A percentile compares a stretch with the other conserved stretches of the same genome.
phyloP scores from a whole-genome alignment of 176 grass and related monocot genomes.

The Oryza punctata region DNA sequence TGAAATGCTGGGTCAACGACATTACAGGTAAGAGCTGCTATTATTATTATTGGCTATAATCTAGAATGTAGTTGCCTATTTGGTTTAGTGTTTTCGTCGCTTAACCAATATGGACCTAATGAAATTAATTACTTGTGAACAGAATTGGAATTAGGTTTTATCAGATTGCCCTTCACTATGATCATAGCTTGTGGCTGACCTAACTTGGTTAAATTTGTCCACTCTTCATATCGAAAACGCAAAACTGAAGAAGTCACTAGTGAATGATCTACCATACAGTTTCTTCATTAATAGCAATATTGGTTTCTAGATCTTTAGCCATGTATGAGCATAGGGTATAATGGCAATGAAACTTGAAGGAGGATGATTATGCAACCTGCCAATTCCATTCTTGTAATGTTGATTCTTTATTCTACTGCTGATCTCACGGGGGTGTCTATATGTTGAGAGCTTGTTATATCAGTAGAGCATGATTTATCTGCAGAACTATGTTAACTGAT shows the following conservation, averaged over 20 bases:
- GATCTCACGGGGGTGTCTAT: background rate
- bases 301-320: background rate
- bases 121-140: background rate
- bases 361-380: background rate
- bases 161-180: background rate
- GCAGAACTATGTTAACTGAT: background rate
- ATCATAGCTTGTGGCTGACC: background rate
- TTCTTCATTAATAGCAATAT: background rate
- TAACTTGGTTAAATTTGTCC: background rate
- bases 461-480: background rate
- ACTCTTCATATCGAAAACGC: background rate
- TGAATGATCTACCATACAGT: background rate
- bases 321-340: background rate
- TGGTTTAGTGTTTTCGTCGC: background rate
- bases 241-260: background rate
- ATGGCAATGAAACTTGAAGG: background rate
- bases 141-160: background rate
- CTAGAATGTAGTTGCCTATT: constrained; percentile 3
- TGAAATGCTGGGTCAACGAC: background rate
- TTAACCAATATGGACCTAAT: constrained; percentile 10
- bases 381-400: background rate
- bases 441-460: background rate
- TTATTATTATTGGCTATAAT: background rate
- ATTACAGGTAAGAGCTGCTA: background rate
- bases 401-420: background rate